These are phyloP conservation scores for Vitis vinifera DNA, from an alignment of 164 flowering plant species.

Conservation along the genomic window ASM3070453v1 NC_081809.1:25571501-25572000, in stretches of 20 bases:
- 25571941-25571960: no score
- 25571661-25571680: conserved; percentile 66
- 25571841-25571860: conserved; percentile 46
- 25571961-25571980: no score
- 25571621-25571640: conserved; percentile 69
- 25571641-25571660: conserved; percentile 34
- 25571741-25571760: conserved; percentile 49
- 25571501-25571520: conserved; percentile 45
- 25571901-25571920: conserved; percentile 20
- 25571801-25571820: conserved; percentile 50
- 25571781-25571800: conserved; percentile 70
- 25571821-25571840: conserved; percentile 42
- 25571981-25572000: not conserved
- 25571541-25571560: conserved; percentile 39
- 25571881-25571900: conserved; percentile 54
- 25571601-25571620: conserved; percentile 54
- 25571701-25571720: conserved; percentile 40
- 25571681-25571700: conserved; percentile 50
- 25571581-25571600: conserved; percentile 48
- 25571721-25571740: conserved; percentile 58
- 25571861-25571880: conserved; percentile 39
- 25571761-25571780: conserved; percentile 77
- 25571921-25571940: no score
- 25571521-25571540: conserved; percentile 50
- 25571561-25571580: conserved; percentile 31